Evolutionary conservation across 176 grass and related monocot genomes (phyloP).

Genomic region (Eleusine coracana): DNA sequence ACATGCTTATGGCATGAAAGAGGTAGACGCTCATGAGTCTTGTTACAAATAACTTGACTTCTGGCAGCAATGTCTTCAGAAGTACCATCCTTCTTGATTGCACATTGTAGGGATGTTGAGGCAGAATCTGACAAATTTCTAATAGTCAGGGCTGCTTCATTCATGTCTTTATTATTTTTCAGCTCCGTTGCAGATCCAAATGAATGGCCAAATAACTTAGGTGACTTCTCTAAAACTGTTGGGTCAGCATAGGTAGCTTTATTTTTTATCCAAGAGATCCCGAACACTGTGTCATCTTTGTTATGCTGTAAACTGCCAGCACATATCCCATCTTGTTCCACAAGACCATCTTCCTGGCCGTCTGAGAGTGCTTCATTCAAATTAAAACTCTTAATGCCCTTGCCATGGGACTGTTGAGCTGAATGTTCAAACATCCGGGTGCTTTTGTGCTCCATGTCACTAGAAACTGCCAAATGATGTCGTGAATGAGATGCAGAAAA

Average conservation of each 20-base stretch:
- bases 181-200: slow-evolving; percentile 44
- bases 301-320: slow-evolving; percentile 37
- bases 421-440: slow-evolving; percentile 44
- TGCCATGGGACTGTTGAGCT: slow-evolving; percentile 39
- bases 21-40: slow-evolving; percentile 32
- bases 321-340: slow-evolving; percentile 23
- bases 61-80: slow-evolving; percentile 25
- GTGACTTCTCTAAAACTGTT: slow-evolving; percentile 40
- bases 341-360: slow-evolving; percentile 42
- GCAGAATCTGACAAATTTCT: slow-evolving; percentile 62
- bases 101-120: slow-evolving; percentile 31
- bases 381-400: slow-evolving; percentile 59
- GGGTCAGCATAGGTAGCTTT: slow-evolving; percentile 49
- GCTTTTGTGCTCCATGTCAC: slow-evolving; percentile 41
- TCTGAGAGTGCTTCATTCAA: slow-evolving; percentile 63
- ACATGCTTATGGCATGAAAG: slow-evolving; percentile 28
- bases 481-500: slow-evolving; percentile 30
- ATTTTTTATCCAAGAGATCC: slow-evolving; percentile 52
- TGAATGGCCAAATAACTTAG: slow-evolving; percentile 46
- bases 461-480: slow-evolving; percentile 35
- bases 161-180: slow-evolving; percentile 26
- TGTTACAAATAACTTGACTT: slow-evolving; percentile 31
- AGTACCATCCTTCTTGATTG: slow-evolving; percentile 37
- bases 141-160: slow-evolving; percentile 33
- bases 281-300: slow-evolving; percentile 38